These are phyloP conservation scores for Trametes villosa DNA, from an alignment of 768 basidiomycete genomes.

Conservation along the genomic window DNA sequence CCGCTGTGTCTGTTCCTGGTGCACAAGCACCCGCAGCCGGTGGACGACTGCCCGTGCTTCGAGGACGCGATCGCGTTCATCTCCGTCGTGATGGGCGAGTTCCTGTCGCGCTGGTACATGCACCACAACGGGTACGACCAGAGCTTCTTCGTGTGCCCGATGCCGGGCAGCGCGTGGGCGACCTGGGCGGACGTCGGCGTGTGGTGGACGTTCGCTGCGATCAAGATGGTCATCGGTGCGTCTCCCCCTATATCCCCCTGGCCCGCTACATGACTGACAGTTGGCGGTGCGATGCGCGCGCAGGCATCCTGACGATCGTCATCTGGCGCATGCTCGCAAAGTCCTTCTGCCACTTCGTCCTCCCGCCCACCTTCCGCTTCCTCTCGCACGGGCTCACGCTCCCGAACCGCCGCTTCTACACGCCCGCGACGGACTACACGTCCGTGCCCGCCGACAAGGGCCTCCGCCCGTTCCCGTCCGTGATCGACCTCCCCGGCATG, in stretches of 20 bases:
- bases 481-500: constrained; percentile 73
- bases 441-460: constrained; percentile 63
- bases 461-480: constrained; percentile 78
- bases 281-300: no score
- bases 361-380: constrained; percentile 85
- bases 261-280: background rate
- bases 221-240: constrained; percentile 50
- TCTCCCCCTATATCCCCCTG: constrained; percentile 4
- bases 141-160: constrained; percentile 40
- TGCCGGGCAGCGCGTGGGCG: constrained; percentile 62
- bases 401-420: constrained; percentile 87
- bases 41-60: constrained; percentile 97
- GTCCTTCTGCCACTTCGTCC: constrained; percentile 65
- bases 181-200: constrained; percentile 36
- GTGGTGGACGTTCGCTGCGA: constrained; percentile 43
- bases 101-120: constrained; percentile 70
- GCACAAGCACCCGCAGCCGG: constrained; percentile 92
- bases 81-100: constrained; percentile 80
- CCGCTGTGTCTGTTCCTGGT: constrained; percentile 72
- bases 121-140: constrained; percentile 43
- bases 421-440: constrained; percentile 87
- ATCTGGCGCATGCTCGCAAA: constrained; percentile 90
- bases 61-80: constrained; percentile 95
- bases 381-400: constrained; percentile 69
- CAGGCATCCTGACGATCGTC: constrained; percentile 81